Evolutionary conservation across 495 filamentous ascomycete species (phyloP).

Genomic region (Penicillium angulare): DNA sequence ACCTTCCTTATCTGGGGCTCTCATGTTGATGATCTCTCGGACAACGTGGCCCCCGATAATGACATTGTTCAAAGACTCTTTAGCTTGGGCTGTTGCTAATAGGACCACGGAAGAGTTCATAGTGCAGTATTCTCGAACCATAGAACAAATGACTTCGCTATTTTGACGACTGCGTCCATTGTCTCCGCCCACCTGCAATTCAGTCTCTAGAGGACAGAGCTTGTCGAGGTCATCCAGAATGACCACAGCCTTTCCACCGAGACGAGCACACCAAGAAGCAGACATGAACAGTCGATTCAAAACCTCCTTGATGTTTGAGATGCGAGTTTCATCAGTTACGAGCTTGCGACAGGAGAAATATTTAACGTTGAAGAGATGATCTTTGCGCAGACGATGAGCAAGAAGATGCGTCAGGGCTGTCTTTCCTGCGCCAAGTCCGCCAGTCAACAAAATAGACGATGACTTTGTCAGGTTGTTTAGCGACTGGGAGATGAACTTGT

Average conservation of each 20-base stretch:
- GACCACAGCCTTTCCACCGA: constrained; percentile 78
- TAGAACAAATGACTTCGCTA: constrained; percentile 81
- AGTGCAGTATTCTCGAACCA: constrained; percentile 77
- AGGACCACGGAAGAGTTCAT: constrained; percentile 76
- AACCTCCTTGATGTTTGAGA: constrained; percentile 87
- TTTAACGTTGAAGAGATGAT: constrained; percentile 69
- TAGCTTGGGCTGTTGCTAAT: constrained; percentile 87
- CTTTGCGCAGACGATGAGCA: constrained; percentile 61
- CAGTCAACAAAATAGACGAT: constrained; percentile 85
- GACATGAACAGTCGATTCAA: constrained; percentile 78
- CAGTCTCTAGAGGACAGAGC: constrained; percentile 87
- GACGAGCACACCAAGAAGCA: constrained; percentile 83
- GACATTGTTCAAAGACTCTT: constrained; percentile 80
- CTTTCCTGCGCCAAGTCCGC: constrained; percentile 87
- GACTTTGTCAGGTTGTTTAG: constrained; percentile 71
- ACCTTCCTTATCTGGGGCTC: constrained; percentile 91
- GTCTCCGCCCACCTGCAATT: constrained; percentile 86
- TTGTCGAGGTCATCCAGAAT: constrained; percentile 92
- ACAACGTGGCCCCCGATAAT: constrained; percentile 78
- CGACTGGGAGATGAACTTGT: constrained; percentile 67
- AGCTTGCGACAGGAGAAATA: constrained; percentile 83
- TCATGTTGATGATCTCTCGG: constrained; percentile 77
- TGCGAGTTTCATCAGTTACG: constrained; percentile 81
- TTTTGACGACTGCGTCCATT: constrained; percentile 89
- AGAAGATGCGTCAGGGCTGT: constrained; percentile 67